Evolutionary conservation across 2,329 filamentous ascomycete genomes (phyloP), one percentile per base, ranked within the genome.

Genomic region (Exophiala sp.): DNA sequence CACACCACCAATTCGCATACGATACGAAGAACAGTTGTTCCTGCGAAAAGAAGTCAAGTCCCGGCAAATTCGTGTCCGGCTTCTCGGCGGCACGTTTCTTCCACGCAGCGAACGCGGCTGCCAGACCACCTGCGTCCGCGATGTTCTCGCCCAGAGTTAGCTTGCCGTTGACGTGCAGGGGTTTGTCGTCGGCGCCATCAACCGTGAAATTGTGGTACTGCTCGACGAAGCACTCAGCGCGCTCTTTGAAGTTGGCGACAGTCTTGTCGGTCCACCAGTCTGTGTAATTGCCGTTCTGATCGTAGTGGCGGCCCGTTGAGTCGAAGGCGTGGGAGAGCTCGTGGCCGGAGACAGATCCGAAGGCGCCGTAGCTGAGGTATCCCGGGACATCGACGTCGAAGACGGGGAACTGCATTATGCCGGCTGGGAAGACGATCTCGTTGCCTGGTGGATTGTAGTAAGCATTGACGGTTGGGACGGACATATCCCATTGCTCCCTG

Each of bases 311-410:
- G 7, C 85, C 85, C 0, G 77, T 80, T 33, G 78, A 84, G 66
- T 89, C 86, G 62, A 89, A 88, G 10, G 82, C 85, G 55, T 89
- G 86, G 3, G 82, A 84, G 6, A 89, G 75, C 66, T 88, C 85
- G 63, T 89, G 86, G 2, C 85, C 86, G 7, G 81, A 81, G 2
- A 87, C 78, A 1, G 81, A 78, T 0, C 85, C 86, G 65, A 88
- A 85, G 0, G 81, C 82, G n/a, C 85, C 85, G 65, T 87, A 89
- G 8, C 79, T 79, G 35, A 88, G 70, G 61, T 88, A 89, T 20
- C 79, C 71, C 0, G 86, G 86, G 1, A 86, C 75, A 4, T 78
- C 71, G 9, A 80, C 77, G 54, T 85, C 80, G 63, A 88, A 88
- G 1, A 84, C 73, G 0, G 86, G 85, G 2, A 81, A 79, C 65